Evolutionary conservation across 805 yeast species (phyloP), one percentile per base, ranked within the genome.

Genomic region (Myxozyma kluyveri): DNA sequence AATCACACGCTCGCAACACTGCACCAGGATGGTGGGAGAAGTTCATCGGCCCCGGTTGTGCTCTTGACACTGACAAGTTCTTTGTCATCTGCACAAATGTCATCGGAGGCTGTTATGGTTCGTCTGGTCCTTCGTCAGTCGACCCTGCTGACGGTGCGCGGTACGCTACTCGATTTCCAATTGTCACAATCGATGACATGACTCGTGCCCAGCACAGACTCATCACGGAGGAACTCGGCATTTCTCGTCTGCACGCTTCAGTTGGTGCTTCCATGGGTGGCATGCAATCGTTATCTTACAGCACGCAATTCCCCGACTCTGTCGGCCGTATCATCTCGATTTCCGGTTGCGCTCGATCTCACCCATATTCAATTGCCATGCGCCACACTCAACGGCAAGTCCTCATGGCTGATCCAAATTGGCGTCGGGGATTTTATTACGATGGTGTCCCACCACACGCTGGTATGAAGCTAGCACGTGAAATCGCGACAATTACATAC

Each of bases 231-330:
- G 80, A 77, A 42, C 80, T 89, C 52, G 82, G 83, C 1, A 84
- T 85, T 27, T 43, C 62, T 1, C 84, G 80, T 65, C 69, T 90
- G 23, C 79, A 81, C 67, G 96, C 96, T 1, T 79, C 88, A 1
- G 81, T 90, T 5, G 97, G 97, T 4, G 83, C 95, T 2, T 87
- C 96, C 0, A 87, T 90, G 95, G 97, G 97, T n/a, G 97, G 96
- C n/a, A 88, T 90, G 96, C 96, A 89, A 71, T 83, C 91, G 6
- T 75, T 90, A 49, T 95, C 96, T 0, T 87, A 82, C 67, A 96
- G 88, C 1, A 77, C 81, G 65, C 95, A 86, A 64, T 90, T 86
- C 63, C 86, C 95, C 1, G 83, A 84, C 43, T 78, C 75, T 50
- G 96, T 89, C 2, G 78, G 76, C 4, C 82, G 84, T 48, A 76